Evolutionary conservation across 2,329 filamentous ascomycete genomes (phyloP).

Genomic region (Bipolaris oryzae): DNA sequence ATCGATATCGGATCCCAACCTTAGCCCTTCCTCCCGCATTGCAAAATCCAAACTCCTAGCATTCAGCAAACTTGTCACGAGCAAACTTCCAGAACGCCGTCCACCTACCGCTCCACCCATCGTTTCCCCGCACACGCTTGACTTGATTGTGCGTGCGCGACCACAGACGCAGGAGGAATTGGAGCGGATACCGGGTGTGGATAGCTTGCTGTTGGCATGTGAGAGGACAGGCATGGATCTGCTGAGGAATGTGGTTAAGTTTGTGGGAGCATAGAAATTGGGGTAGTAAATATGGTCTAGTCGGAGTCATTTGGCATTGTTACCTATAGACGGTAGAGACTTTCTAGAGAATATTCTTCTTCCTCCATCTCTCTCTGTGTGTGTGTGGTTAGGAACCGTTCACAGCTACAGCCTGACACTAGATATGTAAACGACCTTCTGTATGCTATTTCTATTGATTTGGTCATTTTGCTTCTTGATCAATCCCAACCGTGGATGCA

Average conservation of each 20-base stretch:
- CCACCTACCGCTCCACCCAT: conserved; percentile 15
- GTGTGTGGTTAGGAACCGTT: too few relatives aligned
- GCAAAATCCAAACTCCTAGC: conserved; percentile 35
- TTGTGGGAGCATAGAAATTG: conserved; percentile 12
- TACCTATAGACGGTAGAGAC: background rate
- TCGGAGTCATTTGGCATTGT: background rate
- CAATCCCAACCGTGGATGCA: too few relatives aligned
- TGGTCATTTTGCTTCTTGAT: too few relatives aligned
- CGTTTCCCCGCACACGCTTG: conserved; percentile 29
- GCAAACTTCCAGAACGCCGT: conserved; percentile 14
- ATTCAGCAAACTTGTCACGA: conserved; percentile 35
- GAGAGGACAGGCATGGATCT: conserved; percentile 26
- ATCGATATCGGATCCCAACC: background rate
- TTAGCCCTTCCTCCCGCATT: conserved; percentile 5
- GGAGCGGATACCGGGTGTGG: conserved; percentile 31
- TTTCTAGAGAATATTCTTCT: background rate
- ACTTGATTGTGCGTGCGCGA: conserved; percentile 22
- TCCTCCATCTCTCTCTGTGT: too few relatives aligned
- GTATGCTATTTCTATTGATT: too few relatives aligned
- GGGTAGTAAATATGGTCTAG: background rate
- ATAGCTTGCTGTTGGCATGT: conserved; percentile 31
- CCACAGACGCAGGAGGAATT: conserved; percentile 35
- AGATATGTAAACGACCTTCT: too few relatives aligned
- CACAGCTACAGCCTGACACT: too few relatives aligned
- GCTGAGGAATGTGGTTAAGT: conserved; percentile 36